A percentile compares a stretch with the other conserved stretches of the same genome.
These are phyloP conservation scores for Hypericum androsaemum DNA, from an alignment of 345 rosid species.

Conservation along the genomic window DNA sequence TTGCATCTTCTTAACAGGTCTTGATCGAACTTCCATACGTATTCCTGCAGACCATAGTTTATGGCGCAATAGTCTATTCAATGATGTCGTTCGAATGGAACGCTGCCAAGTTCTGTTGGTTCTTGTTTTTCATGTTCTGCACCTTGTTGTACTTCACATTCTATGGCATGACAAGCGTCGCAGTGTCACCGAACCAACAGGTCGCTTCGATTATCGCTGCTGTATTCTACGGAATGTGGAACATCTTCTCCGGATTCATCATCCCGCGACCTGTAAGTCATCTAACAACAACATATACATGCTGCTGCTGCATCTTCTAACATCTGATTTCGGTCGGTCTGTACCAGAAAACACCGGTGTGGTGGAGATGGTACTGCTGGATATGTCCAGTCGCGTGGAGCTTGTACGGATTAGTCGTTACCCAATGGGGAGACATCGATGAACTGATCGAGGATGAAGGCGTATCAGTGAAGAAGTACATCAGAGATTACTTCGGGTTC, in stretches of 20 bases:
- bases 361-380: slow-evolving; percentile 7
- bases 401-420: not conserved
- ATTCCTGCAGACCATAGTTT: not conserved
- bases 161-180: not conserved
- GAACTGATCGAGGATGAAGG: not conserved
- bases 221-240: slow-evolving; percentile 1
- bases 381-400: not conserved
- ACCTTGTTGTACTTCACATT: slow-evolving; percentile 5
- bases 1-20: not conserved
- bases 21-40: slow-evolving; percentile 1
- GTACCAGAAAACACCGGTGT: not conserved
- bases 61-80: not conserved
- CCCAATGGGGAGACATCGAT: slow-evolving; percentile 1
- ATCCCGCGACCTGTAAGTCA: not conserved
- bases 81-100: not conserved
- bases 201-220: not conserved
- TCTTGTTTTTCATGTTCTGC: not conserved
- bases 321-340: not conserved
- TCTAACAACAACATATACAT: not conserved
- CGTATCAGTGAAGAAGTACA: not conserved
- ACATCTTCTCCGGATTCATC: slow-evolving; percentile 1
- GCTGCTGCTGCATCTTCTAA: not conserved
- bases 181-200: not conserved
- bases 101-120: not conserved
- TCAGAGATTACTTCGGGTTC: not conserved